Evolutionary conservation across 805 yeast species (phyloP).

Genomic region (Kodamaea laetipori): DNA sequence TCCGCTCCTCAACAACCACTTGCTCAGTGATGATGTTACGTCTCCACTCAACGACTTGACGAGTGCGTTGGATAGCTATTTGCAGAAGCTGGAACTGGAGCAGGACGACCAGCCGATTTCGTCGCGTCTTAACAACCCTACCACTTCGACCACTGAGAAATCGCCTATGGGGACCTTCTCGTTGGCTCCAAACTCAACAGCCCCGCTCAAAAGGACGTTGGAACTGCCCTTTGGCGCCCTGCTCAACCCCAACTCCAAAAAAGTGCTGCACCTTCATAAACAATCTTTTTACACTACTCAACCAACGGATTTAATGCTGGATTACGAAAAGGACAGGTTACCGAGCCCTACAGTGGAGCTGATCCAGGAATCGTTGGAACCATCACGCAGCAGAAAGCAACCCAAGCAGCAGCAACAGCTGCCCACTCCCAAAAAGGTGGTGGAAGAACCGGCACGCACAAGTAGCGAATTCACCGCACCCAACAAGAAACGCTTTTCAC

Average conservation of each 20-base stretch:
- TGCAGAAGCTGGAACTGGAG: slow-evolving; percentile 1
- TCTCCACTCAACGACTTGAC: slow-evolving; percentile 6
- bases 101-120: not conserved
- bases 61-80: slow-evolving; percentile 1
- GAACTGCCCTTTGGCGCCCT: slow-evolving; percentile 11
- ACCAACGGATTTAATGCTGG: slow-evolving; percentile 12
- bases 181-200: slow-evolving; percentile 8
- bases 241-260: slow-evolving; percentile 5
- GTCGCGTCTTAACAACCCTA: not conserved
- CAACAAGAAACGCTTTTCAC: slow-evolving; percentile 15
- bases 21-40: slow-evolving; percentile 1
- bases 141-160: slow-evolving; percentile 3
- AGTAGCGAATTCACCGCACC: slow-evolving; percentile 3
- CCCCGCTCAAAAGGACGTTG: slow-evolving; percentile 12
- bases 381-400: not conserved
- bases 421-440: not conserved
- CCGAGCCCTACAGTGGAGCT: slow-evolving; percentile 18
- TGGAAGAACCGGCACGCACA: not conserved
- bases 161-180: slow-evolving; percentile 10
- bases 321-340: slow-evolving; percentile 13
- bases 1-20: slow-evolving; percentile 1
- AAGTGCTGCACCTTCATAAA: slow-evolving; percentile 11
- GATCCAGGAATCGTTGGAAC: slow-evolving; percentile 5
- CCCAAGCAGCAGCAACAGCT: not conserved
- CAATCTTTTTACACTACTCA: slow-evolving; percentile 17